These are phyloP conservation scores for Exophiala alcalophila DNA, from an alignment of 2,329 filamentous ascomycete species.

Conservation along the genomic window DNA sequence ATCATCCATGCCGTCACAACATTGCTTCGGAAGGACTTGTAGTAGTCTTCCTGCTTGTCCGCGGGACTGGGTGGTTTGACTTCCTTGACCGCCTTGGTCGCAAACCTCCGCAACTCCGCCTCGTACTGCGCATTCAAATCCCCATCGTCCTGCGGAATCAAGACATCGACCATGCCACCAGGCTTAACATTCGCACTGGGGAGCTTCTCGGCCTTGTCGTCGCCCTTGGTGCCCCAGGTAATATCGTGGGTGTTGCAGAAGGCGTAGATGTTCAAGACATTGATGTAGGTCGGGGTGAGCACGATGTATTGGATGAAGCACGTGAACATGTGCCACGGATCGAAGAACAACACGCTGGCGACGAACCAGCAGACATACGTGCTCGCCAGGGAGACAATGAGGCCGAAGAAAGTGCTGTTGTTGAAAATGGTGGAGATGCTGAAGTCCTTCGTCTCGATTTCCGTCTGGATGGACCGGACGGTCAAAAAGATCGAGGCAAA, in stretches of 20 bases:
- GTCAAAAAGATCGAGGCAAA: slow-evolving; percentile 96
- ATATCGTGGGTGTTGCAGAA: slow-evolving; percentile 99
- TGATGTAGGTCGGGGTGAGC: slow-evolving; percentile 93
- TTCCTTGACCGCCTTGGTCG: slow-evolving; percentile 69
- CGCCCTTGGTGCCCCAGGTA: slow-evolving; percentile 96
- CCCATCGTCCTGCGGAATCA: slow-evolving; percentile 80
- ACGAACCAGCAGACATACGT: slow-evolving; percentile 93
- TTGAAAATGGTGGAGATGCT: slow-evolving; percentile 71
- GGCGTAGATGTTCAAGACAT: slow-evolving; percentile 97
- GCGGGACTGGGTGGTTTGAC: slow-evolving; percentile 48
- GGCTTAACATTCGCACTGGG: slow-evolving; percentile 87
- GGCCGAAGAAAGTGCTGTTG: slow-evolving; percentile 85
- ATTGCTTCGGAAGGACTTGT: slow-evolving; percentile 88
- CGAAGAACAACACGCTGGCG: slow-evolving; percentile 88
- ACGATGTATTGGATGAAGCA: slow-evolving; percentile 89
- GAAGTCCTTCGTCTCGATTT: slow-evolving; percentile 64
- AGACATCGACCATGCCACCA: slow-evolving; percentile 90
- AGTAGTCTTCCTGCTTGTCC: slow-evolving; percentile 96
- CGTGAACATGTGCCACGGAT: slow-evolving; percentile 99
- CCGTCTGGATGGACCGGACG: slow-evolving; percentile 74
- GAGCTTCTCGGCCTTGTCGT: slow-evolving; percentile 90
- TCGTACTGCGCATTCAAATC: slow-evolving; percentile 96
- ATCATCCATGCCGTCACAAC: slow-evolving; percentile 97
- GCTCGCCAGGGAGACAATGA: slow-evolving; percentile 87
- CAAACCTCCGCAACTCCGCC: slow-evolving; percentile 71